phyloP scores from a whole-genome alignment of 768 basidiomycete genomes.

The Phaeotremella fagi region DNA sequence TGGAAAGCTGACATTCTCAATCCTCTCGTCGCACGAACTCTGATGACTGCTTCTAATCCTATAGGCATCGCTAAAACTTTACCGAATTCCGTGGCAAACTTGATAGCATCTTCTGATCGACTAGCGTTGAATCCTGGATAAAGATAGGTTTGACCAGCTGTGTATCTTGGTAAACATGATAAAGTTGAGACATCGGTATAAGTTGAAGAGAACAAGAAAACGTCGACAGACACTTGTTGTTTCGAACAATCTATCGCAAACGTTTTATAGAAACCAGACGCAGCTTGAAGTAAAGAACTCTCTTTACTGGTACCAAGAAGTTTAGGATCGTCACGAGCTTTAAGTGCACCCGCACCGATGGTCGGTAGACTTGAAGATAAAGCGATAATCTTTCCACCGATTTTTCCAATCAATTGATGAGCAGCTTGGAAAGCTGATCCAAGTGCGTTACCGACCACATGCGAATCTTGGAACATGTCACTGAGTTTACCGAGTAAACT shows the following conservation, averaged over 20 bases:
- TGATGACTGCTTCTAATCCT: conserved; percentile 94
- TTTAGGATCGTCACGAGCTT: conserved; percentile 95
- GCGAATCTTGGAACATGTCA: conserved; percentile 98
- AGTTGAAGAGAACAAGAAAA: conserved; percentile 92
- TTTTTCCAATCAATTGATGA: conserved; percentile 87
- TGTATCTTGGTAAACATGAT: conserved; percentile 86
- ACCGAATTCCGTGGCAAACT: conserved; percentile 96
- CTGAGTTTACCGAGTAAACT: conserved; percentile 72
- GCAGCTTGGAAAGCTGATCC: conserved; percentile 94
- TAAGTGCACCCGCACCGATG: conserved; percentile 81
- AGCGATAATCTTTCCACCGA: conserved; percentile 90
- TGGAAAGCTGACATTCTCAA: conserved; percentile 96
- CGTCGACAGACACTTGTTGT: conserved; percentile 94
- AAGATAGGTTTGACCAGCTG: conserved; percentile 95
- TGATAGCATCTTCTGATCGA: conserved; percentile 90
- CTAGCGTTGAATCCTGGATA: conserved; percentile 97
- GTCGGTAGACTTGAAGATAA: conserved; percentile 81
- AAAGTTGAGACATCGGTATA: conserved; percentile 96
- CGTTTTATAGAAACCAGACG: conserved; percentile 92
- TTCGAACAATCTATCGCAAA: conserved; percentile 98
- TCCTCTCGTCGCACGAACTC: conserved; percentile 94
- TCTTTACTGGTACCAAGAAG: conserved; percentile 94
- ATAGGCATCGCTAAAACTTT: conserved; percentile 88
- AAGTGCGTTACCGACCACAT: conserved; percentile 84
- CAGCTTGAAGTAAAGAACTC: conserved; percentile 86